Percentiles rank a stretch among this genome's conserved stretches.
These are phyloP conservation scores for Raphanus hybrid DNA, from an alignment of 441 rosid genomes.

Conservation along the genomic window DNA sequence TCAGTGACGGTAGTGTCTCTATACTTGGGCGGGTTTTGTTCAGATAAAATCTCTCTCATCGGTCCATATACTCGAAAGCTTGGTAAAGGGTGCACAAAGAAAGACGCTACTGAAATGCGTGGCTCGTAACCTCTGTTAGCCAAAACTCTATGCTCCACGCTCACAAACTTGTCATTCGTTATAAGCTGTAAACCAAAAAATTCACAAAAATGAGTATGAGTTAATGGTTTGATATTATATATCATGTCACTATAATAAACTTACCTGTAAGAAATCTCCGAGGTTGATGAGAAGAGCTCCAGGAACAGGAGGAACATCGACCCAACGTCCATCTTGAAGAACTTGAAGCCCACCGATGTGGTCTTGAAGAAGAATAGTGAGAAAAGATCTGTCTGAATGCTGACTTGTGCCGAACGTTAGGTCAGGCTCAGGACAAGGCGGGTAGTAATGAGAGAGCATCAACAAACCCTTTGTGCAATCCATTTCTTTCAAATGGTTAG, in stretches of 20 bases:
- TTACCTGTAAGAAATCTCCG: slow-evolving; percentile 67
- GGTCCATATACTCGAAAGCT: slow-evolving; percentile 39
- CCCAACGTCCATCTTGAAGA: slow-evolving; percentile 51
- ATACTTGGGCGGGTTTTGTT: slow-evolving; percentile 47
- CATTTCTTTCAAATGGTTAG: slow-evolving; percentile 51
- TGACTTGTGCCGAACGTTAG: slow-evolving; percentile 51
- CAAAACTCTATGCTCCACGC: no score
- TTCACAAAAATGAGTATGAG: slow-evolving; percentile 4
- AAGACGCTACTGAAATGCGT: slow-evolving; percentile 44
- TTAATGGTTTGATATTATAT: neutral
- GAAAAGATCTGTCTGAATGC: slow-evolving; percentile 56
- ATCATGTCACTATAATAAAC: neutral
- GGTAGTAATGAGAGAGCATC: slow-evolving; percentile 62
- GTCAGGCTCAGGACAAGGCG: slow-evolving; percentile 66
- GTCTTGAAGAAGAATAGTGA: slow-evolving; percentile 68
- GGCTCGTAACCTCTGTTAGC: slow-evolving; percentile 20
- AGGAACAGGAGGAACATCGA: slow-evolving; percentile 53
- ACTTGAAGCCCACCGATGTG: slow-evolving; percentile 71
- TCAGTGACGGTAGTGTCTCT: slow-evolving; percentile 50
- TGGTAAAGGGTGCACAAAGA: slow-evolving; percentile 31
- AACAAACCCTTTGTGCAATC: slow-evolving; percentile 46
- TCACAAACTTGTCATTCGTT: no score
- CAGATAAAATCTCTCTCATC: slow-evolving; percentile 46
- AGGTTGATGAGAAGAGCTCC: slow-evolving; percentile 54
- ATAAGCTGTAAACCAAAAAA: neutral